phyloP scores from a whole-genome alignment of 805 yeast genomes.

The Myxozyma neotropica region DNA sequence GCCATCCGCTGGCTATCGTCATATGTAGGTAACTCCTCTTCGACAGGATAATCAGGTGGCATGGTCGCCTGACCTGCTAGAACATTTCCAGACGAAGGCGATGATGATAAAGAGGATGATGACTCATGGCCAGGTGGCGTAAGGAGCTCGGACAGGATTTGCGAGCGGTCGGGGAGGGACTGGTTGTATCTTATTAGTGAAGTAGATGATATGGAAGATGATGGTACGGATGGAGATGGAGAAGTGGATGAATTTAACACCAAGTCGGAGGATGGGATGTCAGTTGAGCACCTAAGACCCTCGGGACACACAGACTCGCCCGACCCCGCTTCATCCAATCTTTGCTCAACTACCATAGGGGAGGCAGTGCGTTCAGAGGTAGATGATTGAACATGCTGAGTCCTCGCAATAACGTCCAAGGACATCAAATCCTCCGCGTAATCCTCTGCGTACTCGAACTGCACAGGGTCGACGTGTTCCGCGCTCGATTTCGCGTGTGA shows the following conservation, averaged over 20 bases:
- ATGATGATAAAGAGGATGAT: not conserved
- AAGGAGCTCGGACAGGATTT: conserved; percentile 3
- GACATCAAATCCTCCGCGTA: no score
- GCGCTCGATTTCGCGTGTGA: not conserved
- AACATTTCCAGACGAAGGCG: not conserved
- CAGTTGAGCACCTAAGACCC: not conserved
- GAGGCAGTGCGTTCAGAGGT: no score
- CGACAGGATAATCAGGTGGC: conserved; percentile 3
- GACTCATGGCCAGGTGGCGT: not conserved
- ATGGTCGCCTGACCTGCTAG: not conserved
- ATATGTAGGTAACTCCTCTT: conserved; percentile 27
- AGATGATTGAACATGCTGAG: no score
- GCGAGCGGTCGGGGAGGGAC: conserved; percentile 2
- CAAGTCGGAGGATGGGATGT: not conserved
- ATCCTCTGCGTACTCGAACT: not conserved
- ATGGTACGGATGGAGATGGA: not conserved
- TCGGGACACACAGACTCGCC: no score
- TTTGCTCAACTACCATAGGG: no score
- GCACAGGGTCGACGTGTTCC: not conserved
- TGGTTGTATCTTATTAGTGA: not conserved
- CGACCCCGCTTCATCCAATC: no score
- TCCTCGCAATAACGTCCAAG: no score
- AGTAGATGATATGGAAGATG: not conserved
- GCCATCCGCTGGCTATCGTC: conserved; percentile 28
- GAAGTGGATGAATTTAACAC: not conserved